Evolutionary conservation across 768 basidiomycete genomes (phyloP), one percentile per base, ranked within the genome.

Genomic region (Kwoniella botswanensis): DNA sequence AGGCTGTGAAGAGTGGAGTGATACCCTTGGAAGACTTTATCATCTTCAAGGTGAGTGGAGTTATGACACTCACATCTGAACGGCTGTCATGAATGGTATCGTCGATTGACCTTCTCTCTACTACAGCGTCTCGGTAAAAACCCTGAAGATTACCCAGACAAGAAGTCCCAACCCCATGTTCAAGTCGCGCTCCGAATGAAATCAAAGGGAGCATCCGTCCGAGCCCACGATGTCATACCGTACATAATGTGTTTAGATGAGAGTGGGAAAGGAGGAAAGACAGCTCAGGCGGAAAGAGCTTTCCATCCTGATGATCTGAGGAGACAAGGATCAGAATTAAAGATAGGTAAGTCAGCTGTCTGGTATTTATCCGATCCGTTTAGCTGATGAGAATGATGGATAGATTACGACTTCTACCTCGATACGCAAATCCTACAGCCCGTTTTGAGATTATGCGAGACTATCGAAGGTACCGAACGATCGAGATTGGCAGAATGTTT

Each of bases 91-190:
- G 35, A 35, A 6, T 35, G 35, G 35, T 9, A 35, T 35, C 35
- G 6, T 35, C 7, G 35, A 29, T 50, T 55, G 35, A 22, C 7
- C 26, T 22, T 18, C 26, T 55, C 15, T 54, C 18, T 43, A 64
- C n/a, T 15, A 18, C 79, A 97, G 94, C 92, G 97, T 65, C 86
- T 99, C 65, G 93, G 97, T 15, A 98, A 98, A 86, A 93, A 93
- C 72, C 96, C 96, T 0, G 92, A 96, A 76, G 95, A 97, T 77
- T 99, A 98, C 80, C 95, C 96, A 0, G 96, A 98, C 80, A 92
- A 89, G 7, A 98, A 98, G 84, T 90, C 87, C 50, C 95, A 95
- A 76, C 97, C 97, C 1, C 97, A 99, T 78, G 96, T 98, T 1
- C 94, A 97, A 78, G 97, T 99, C 18, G 96, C 95, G 0, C 85